Percentiles rank a stretch among this genome's conserved stretches.
These are phyloP conservation scores for Arachnomyces sp. DNA, from an alignment of 2,329 filamentous ascomycete species.

Conservation along the genomic window DNA sequence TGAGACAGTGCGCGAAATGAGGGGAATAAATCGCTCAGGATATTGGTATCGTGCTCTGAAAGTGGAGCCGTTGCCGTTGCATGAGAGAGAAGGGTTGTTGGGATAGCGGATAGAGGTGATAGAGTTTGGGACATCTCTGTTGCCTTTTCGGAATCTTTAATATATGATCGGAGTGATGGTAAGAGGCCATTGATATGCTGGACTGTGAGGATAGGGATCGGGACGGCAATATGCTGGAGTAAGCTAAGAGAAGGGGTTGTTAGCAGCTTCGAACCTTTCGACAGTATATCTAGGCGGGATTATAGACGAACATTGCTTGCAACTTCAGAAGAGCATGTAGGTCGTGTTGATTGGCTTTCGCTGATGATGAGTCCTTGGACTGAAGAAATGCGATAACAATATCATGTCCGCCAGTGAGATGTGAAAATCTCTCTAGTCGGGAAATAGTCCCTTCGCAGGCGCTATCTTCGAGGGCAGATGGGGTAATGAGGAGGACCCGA, in stretches of 20 bases:
- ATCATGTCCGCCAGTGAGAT: constrained; percentile 1
- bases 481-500: constrained; percentile 15
- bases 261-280: neutral
- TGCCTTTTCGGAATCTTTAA: constrained; percentile 28
- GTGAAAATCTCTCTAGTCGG: constrained; percentile 13
- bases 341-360: constrained; percentile 13
- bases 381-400: constrained; percentile 18
- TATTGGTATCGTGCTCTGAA: constrained; percentile 21
- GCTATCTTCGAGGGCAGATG: constrained; percentile 11
- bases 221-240: constrained; percentile 14
- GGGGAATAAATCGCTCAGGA: constrained; percentile 25
- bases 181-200: constrained; percentile 20
- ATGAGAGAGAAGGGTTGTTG: constrained; percentile 16
- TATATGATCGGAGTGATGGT: constrained; percentile 18
- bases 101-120: constrained; percentile 7
- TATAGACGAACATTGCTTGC: constrained; percentile 19
- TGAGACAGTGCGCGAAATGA: constrained; percentile 16
- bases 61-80: constrained; percentile 15
- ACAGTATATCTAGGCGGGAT: neutral
- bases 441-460: constrained; percentile 13
- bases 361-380: constrained; percentile 14
- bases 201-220: constrained; percentile 24
- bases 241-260: constrained; percentile 9
- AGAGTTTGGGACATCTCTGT: constrained; percentile 2
- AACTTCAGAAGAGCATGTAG: constrained; percentile 16